Evolutionary conservation across 768 basidiomycete species (phyloP).

Genomic region (Russula sp.): DNA sequence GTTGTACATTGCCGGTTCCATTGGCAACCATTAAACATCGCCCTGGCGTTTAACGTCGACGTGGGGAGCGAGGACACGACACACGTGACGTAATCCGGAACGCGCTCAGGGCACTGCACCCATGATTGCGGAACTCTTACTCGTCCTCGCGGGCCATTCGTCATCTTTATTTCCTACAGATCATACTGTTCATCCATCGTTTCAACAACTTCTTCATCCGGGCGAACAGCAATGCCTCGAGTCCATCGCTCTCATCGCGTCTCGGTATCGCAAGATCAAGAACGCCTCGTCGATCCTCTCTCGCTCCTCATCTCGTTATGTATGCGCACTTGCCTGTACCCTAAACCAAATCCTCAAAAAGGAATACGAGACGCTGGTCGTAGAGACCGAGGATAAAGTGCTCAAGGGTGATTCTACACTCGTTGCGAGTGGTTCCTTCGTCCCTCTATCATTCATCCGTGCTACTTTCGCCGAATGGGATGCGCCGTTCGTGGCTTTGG

Average conservation of each 20-base stretch:
- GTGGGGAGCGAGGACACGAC: neutral
- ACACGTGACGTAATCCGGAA: conserved; percentile 14
- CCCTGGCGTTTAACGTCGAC: neutral
- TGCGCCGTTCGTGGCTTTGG: conserved; percentile 73
- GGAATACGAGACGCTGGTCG: conserved; percentile 77
- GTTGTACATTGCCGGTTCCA: conserved; percentile 14
- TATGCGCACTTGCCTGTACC: conserved; percentile 74
- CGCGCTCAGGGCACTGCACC: neutral
- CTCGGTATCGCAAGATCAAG: conserved; percentile 72
- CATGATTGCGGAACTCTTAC: conserved; percentile 89
- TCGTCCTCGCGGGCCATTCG: conserved; percentile 82
- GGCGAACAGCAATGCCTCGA: conserved; percentile 87
- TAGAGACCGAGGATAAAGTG: conserved; percentile 78
- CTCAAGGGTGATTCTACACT: conserved; percentile 69
- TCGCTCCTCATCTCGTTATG: conserved; percentile 65
- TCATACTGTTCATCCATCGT: conserved; percentile 58
- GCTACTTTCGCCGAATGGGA: conserved; percentile 89
- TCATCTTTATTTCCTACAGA: conserved; percentile 76
- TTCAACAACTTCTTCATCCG: conserved; percentile 75
- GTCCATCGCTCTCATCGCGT: conserved; percentile 69
- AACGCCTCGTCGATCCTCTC: conserved; percentile 49
- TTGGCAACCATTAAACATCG: neutral
- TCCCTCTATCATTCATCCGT: conserved; percentile 79
- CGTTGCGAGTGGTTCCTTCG: conserved; percentile 78
- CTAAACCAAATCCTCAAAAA: conserved; percentile 69